Evolutionary conservation across 352 stramenopile species (phyloP).

Genomic region (Globisporangium spiculum): DNA sequence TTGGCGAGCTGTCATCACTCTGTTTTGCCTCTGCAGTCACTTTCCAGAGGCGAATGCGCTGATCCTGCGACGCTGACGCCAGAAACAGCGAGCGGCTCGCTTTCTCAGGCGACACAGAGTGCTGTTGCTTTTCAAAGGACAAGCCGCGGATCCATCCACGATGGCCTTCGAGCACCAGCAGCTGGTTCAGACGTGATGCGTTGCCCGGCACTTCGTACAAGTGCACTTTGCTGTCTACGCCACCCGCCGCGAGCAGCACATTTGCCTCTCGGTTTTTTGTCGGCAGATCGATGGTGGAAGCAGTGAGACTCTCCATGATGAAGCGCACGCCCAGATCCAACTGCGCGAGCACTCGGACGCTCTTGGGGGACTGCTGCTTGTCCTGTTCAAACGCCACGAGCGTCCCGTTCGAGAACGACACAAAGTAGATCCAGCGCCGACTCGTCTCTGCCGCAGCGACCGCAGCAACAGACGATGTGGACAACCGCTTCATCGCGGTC

Average conservation of each 20-base stretch:
- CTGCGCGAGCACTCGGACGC: slow-evolving; percentile 20
- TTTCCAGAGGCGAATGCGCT: slow-evolving; percentile 69
- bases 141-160: slow-evolving; percentile 68
- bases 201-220: slow-evolving; percentile 42
- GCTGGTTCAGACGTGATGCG: slow-evolving; percentile 18
- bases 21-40: slow-evolving; percentile 19
- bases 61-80: slow-evolving; percentile 67
- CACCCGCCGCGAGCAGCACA: slow-evolving; percentile 55
- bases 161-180: slow-evolving; percentile 58
- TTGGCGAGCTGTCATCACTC: not conserved
- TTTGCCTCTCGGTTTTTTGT: slow-evolving; percentile 13
- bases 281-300: slow-evolving; percentile 12
- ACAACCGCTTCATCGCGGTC: slow-evolving; percentile 10
- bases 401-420: slow-evolving; percentile 47
- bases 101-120: not conserved
- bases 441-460: slow-evolving; percentile 30
- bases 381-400: slow-evolving; percentile 34
- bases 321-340: slow-evolving; percentile 34
- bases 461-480: slow-evolving; percentile 37
- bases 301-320: slow-evolving; percentile 56
- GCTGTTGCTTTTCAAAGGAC: slow-evolving; percentile 33
- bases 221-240: slow-evolving; percentile 70
- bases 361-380: not conserved
- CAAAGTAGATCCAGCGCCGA: slow-evolving; percentile 34
- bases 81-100: slow-evolving; percentile 23